Evolutionary conservation across 2,329 filamentous ascomycete genomes (phyloP), one percentile per base, ranked within the genome.

Genomic region (Pseudogymnoascus sp.): DNA sequence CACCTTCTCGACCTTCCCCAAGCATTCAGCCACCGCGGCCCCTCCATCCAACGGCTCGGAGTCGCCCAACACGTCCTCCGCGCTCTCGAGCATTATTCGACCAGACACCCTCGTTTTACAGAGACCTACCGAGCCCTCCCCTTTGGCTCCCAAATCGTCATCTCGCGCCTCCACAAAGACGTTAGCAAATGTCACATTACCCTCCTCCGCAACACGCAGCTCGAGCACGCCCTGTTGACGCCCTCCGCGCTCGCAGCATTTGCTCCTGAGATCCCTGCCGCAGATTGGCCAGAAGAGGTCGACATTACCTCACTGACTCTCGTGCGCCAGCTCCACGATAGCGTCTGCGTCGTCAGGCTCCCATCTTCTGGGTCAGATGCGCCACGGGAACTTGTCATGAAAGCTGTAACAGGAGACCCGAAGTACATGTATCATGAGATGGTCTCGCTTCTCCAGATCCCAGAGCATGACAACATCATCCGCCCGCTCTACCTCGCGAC

Each of bases 381-480:
- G 17, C 74, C 71, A 5, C 67, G 73, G 58, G 70, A 75, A 2
- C 81, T 78, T 75, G 80, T 85, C 62, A 78, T 87, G 71, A 87
- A 87, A 69, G 81, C 82, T 2, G 70, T 85, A 42, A 81, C 80
- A 2, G 82, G 80, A 71, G 80, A 78, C 65, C 77, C 81, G 64
- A 85, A 85, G 68, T 86, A 82, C 67, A 74, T 87, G 38, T 86
- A 86, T 68, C 82, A 85, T 66, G 84, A 87, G 70, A 75, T 87
- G 15, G 79, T 79, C 61, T 78, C 79, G 25, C 77, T 87, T 2
- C 78, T 85, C 61, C 76, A 71, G 29, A 76, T 85, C 51, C 73
- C 77, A 29, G 74, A 79, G 2, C 83, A 87, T 67, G 74, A 75
- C 2, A 80, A 83, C 69, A 73, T 86, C 62, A 79, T 86, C 58